These are phyloP conservation scores for Drechslerella dactyloides DNA, from an alignment of 2,329 filamentous ascomycete genomes.

Conservation along the genomic window DNA sequence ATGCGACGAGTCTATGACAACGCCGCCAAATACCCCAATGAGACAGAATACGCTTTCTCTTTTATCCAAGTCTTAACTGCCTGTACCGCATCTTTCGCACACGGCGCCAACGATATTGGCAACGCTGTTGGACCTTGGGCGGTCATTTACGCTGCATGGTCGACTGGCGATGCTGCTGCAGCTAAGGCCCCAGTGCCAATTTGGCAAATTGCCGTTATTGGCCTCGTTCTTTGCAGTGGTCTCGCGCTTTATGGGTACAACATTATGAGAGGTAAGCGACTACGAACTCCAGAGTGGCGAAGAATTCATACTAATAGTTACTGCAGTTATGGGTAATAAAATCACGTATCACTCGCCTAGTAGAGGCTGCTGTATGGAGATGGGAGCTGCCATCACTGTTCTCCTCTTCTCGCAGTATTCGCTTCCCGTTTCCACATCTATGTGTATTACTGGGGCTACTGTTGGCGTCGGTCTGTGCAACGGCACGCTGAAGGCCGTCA, in stretches of 20 bases:
- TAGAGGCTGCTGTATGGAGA: slow-evolving; percentile 68
- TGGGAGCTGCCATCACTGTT: slow-evolving; percentile 68
- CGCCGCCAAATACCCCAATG: slow-evolving; percentile 68
- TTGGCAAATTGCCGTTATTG: slow-evolving; percentile 68
- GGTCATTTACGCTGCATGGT: slow-evolving; percentile 69
- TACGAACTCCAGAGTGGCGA: slow-evolving; percentile 59
- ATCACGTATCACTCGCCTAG: slow-evolving; percentile 69
- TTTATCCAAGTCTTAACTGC: slow-evolving; percentile 72
- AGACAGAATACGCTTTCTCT: slow-evolving; percentile 69
- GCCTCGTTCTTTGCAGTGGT: slow-evolving; percentile 64
- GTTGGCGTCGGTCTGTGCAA: slow-evolving; percentile 70
- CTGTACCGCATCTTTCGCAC: slow-evolving; percentile 74
- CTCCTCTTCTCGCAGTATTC: slow-evolving; percentile 69
- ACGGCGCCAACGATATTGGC: slow-evolving; percentile 72
- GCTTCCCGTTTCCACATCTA: slow-evolving; percentile 70
- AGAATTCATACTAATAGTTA: slow-evolving; percentile 17
- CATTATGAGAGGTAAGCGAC: slow-evolving; percentile 65
- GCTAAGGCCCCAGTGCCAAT: slow-evolving; percentile 62
- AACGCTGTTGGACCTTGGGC: slow-evolving; percentile 70
- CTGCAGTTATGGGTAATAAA: slow-evolving; percentile 65
- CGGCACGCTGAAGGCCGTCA: slow-evolving; percentile 66
- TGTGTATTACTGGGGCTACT: slow-evolving; percentile 69
- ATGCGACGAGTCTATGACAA: slow-evolving; percentile 58
- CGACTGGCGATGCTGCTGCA: slow-evolving; percentile 64
- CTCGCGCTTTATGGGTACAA: slow-evolving; percentile 70